These are phyloP conservation scores for Smithsoniella earleae DNA, from an alignment of 163 green algal genomes.

Conservation along the genomic window DNA sequence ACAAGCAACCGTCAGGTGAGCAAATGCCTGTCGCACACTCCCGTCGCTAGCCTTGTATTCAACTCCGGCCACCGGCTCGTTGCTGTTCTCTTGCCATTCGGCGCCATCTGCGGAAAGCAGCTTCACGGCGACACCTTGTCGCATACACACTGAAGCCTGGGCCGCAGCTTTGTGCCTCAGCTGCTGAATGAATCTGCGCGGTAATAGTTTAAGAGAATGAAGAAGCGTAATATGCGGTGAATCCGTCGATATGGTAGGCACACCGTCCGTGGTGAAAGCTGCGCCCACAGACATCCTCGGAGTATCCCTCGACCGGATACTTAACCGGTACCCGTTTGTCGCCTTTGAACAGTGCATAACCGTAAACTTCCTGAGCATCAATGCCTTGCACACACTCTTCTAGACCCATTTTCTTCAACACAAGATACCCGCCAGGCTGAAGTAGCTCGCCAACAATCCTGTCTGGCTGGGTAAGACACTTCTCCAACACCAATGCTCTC, in stretches of 20 bases:
- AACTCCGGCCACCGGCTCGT: constrained; percentile 56
- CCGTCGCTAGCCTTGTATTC: constrained; percentile 58
- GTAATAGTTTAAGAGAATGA: constrained; percentile 8
- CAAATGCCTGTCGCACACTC: constrained; percentile 47
- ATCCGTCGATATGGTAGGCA: no score
- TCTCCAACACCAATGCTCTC: constrained; percentile 82
- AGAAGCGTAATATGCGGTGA: no score
- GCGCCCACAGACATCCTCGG: constrained; percentile 69
- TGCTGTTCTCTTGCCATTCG: constrained; percentile 33
- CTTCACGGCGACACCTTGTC: constrained; percentile 50
- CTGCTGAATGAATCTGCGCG: constrained; percentile 76
- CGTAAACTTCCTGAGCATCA: constrained; percentile 82
- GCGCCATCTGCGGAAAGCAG: constrained; percentile 11
- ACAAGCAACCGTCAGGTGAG: constrained; percentile 88
- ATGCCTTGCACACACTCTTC: constrained; percentile 72
- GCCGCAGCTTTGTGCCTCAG: constrained; percentile 56
- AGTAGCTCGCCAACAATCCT: constrained; percentile 96
- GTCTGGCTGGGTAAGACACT: constrained; percentile 84
- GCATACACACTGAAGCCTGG: constrained; percentile 59
- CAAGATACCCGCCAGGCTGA: constrained; percentile 86
- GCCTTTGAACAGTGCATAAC: constrained; percentile 92
- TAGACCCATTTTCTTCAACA: constrained; percentile 82
- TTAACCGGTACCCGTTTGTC: constrained; percentile 57
- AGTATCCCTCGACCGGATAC: constrained; percentile 74
- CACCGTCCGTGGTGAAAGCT: constrained; percentile 85